phyloP scores from a whole-genome alignment of 805 yeast genomes.

The Nakazawaea laoshanensis region DNA sequence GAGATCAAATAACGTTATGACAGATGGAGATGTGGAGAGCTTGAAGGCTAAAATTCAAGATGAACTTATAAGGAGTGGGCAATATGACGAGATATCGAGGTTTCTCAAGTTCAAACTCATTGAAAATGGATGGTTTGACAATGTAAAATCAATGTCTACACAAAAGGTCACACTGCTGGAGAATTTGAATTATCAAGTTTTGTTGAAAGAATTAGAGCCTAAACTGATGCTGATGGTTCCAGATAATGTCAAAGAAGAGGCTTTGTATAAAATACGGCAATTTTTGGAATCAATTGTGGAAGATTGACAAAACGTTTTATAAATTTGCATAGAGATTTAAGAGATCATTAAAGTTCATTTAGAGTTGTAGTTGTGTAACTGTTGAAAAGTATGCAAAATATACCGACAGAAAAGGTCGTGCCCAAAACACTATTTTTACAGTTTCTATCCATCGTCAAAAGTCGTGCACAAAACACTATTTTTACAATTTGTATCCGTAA shows the following conservation, averaged over 20 bases:
- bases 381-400: no score
- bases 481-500: no score
- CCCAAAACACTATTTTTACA: no score
- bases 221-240: conserved; percentile 67
- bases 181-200: conserved; percentile 40
- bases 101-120: conserved; percentile 54
- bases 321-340: not conserved
- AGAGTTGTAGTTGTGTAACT: not conserved
- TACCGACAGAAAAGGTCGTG: no score
- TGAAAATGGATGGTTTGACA: conserved; percentile 83
- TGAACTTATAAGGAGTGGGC: conserved; percentile 67
- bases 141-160: conserved; percentile 52
- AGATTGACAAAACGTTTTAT: conserved; percentile 8
- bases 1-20: no score
- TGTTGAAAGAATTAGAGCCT: conserved; percentile 48
- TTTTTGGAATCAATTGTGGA: conserved; percentile 47
- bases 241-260: conserved; percentile 48
- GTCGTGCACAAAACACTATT: no score
- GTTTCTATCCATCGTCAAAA: no score
- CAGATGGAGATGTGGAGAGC: conserved; percentile 3
- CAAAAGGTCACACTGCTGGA: conserved; percentile 30
- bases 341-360: no score
- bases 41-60: conserved; percentile 59
- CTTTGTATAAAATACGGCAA: conserved; percentile 46
- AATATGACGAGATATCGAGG: conserved; percentile 67